phyloP scores from a whole-genome alignment of 148 eudicot genomes.

The Vaccinium vitisidaea region DNA sequence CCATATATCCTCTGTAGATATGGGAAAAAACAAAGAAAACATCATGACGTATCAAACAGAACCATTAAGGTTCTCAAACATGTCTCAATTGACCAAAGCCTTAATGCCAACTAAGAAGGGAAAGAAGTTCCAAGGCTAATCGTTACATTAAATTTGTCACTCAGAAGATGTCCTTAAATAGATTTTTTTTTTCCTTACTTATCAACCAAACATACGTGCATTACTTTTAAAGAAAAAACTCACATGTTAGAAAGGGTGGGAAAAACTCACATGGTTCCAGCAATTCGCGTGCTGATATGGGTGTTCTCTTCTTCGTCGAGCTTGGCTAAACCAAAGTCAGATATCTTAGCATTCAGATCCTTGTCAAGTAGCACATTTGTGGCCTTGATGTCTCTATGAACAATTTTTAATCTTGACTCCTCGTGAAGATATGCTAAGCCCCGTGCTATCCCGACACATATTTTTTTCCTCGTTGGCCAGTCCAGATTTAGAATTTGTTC shows the following conservation, averaged over 20 bases:
- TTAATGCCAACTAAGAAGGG: background rate
- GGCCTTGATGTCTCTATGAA: conserved; percentile 58
- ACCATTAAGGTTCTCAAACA: background rate
- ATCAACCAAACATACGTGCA: background rate
- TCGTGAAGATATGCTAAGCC: conserved; percentile 68
- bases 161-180: too few species aligned
- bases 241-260: background rate
- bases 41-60: background rate
- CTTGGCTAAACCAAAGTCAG: conserved; percentile 41
- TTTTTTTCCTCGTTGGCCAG: conserved; percentile 45
- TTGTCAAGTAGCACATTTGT: conserved; percentile 33
- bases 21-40: background rate
- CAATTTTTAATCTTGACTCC: conserved; percentile 59
- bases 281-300: conserved; percentile 37
- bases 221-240: background rate
- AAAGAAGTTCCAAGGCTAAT: background rate
- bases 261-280: conserved; percentile 39
- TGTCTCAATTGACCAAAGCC: background rate
- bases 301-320: conserved; percentile 41
- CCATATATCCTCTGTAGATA: conserved; percentile 55
- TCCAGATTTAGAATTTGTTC: conserved; percentile 37
- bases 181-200: background rate
- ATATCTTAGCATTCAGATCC: conserved; percentile 38
- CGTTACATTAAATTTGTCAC: too few species aligned
- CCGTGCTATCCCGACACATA: conserved; percentile 53